Evolutionary conservation across 208 protist species (phyloP).

Genomic region (Naegleria gruberi): DNA sequence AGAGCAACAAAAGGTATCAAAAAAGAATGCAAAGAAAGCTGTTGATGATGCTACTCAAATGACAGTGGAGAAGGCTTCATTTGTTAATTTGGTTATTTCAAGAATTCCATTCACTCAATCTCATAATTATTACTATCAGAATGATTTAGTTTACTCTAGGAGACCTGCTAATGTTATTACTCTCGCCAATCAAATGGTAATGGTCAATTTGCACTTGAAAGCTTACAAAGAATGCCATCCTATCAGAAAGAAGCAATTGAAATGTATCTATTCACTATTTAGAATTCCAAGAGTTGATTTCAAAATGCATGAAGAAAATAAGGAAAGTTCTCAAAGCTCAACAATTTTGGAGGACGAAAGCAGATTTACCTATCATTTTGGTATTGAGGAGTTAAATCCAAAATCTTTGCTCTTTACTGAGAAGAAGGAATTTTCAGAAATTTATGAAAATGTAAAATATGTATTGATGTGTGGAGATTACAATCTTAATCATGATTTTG

Average conservation of each 20-base stretch:
- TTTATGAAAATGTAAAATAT: background rate
- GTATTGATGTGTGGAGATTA: background rate
- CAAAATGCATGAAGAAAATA: background rate
- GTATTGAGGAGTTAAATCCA: background rate
- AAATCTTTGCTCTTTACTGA: background rate
- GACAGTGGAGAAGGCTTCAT: background rate
- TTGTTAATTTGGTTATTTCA: background rate
- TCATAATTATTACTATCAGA: background rate
- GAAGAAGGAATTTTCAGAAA: background rate
- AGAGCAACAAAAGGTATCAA: background rate
- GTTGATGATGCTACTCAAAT: background rate
- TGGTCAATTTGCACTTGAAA: background rate
- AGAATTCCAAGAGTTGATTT: background rate
- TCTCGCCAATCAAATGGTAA: background rate
- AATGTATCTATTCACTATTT: background rate
- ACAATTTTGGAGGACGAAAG: background rate
- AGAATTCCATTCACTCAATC: background rate
- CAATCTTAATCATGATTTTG: background rate
- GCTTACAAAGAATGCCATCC: background rate
- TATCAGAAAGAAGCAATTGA: background rate
- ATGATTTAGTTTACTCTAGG: background rate
- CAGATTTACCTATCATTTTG: background rate
- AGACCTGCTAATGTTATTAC: background rate
- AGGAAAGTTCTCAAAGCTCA: background rate
- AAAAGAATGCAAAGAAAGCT: background rate